Evolutionary conservation across 768 basidiomycete species (phyloP).

Genomic region (Kwoniella dejecticola): DNA sequence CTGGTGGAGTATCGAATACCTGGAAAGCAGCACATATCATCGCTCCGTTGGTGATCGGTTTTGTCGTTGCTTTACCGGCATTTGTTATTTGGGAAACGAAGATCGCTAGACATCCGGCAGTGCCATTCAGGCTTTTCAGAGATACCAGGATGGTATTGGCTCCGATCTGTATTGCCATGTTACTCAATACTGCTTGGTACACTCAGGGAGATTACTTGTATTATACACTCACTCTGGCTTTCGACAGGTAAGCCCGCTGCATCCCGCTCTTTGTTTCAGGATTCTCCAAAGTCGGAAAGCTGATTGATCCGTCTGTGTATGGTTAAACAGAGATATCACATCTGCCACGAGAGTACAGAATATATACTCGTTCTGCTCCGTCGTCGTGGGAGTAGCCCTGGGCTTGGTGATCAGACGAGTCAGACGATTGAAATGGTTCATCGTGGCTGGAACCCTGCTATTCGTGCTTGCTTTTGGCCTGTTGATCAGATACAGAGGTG

Average conservation of each 20-base stretch:
- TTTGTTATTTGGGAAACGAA: conserved; percentile 51
- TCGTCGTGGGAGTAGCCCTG: conserved; percentile 43
- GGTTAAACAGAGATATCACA: conserved; percentile 23
- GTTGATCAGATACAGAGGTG: conserved; percentile 35
- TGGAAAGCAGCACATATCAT: conserved; percentile 50
- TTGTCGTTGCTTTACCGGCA: conserved; percentile 40
- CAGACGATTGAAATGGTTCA: conserved; percentile 33
- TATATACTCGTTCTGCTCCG: conserved; percentile 50
- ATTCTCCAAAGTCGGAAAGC: no score
- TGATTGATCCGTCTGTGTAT: no score
- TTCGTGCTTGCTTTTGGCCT: conserved; percentile 47
- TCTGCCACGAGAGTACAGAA: conserved; percentile 46
- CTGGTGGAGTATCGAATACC: conserved; percentile 37
- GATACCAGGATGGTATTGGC: conserved; percentile 46
- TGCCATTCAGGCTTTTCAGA: conserved; percentile 45
- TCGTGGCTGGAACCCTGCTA: conserved; percentile 34
- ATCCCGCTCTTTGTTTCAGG: background rate
- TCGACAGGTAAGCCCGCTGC: conserved; percentile 32
- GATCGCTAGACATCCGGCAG: conserved; percentile 42
- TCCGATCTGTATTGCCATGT: conserved; percentile 46
- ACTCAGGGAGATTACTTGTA: conserved; percentile 52
- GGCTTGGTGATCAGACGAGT: conserved; percentile 50
- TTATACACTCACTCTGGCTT: conserved; percentile 46
- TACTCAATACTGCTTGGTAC: conserved; percentile 51
- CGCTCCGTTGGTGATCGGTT: conserved; percentile 52